Base-by-base conservation (phyloP, 306 rosid species). In the Echinosophora koreensis region DNA sequence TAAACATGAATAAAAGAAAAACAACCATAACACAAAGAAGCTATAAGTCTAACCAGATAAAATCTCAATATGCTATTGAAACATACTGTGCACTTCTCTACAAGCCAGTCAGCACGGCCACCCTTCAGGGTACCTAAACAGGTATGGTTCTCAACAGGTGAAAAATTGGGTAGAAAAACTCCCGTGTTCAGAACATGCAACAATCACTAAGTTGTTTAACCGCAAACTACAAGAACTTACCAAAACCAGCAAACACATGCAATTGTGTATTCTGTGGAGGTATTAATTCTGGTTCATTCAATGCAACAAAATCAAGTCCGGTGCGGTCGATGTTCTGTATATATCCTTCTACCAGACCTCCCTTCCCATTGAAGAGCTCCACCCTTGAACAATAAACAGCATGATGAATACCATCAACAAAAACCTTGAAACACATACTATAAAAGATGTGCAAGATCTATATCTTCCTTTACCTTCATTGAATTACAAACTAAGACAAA, bases 21-120 rank as follows among this genome's bases (percentile, higher is more conserved):
- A 59, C 34, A 38, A 66, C 55, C 56, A 38, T 15, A 41, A 70
- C 39, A 57, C n/a, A 76, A 37, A 38, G 39, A 76, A 57, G 50
- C 42, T 6, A 15, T 27, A 59, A 49, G 15, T 74, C 80, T 52
- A 74, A 70, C 59, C 52, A 46, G 28, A 82, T 70, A 74, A 77
- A 37, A 55, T 70, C 63, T 61, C 73, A 49, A 66, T 44, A 54
- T 35, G 54, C 7, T 17, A 68, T 66, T 18, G 62, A 78, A 68
- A 82, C 87, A 28, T 85, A 94, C 98, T 3, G 97, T 92, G 88
- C 97, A 92, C 84, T 94, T 94, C 91, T 94, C 98, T 65, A 92
- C 87, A 59, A 94, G 97, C 97, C 98, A 94, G 68, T 92, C 98
- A 60, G 93, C 90, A 66, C 97, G 97, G 49, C 97, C 97, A 35